Base-by-base conservation (phyloP, 164 flowering plant genomes). In the Dillenia suffruticosa region DNA sequence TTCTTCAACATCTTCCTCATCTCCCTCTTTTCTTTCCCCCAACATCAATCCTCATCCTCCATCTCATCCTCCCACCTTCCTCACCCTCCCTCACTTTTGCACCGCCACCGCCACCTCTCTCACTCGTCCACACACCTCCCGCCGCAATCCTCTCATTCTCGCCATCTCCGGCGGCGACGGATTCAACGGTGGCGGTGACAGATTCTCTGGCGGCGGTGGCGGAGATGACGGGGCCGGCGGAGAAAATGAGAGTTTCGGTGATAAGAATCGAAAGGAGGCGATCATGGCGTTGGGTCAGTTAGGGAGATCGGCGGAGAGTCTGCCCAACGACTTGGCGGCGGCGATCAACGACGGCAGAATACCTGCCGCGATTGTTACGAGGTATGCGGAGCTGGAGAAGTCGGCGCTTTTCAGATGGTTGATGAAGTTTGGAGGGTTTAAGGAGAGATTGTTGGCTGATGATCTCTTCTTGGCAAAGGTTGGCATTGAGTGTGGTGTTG, bases 281-380 rank as follows among this genome's bases (percentile, higher is more conserved):
- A 0, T 86, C 8, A 53, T 84, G 53, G 90, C 76, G 0, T 59
- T 92, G 61, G 85, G 78, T 9, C 86, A 78, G 77, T 70, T 80
- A 0, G 87, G 80, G 52, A 72, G 80, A 60, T 64, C 82, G 0
- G 54, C 81, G 66, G 85, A 79, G 2, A 84, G 81, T 57, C 12
- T 90, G 14, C 97, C 98, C 9, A 69, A 73, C 63, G 98, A 94
- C 72, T 61, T 94, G 67, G 90, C 86, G 26, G 70, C 84, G 16
- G 95, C 96, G 57, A 82, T 91, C 58, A 70, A 79, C 64, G 84
- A 70, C 0, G 95, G 92, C 40, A 75, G 79, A 67, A 70, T 86
- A 15, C 80, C 87, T 32, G 89, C 79, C 1, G 58, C 78, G 63
- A 83, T 94, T 14, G 82, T 94, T 26, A 8, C 43, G 16, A 72